Base-by-base conservation (phyloP, 768 basidiomycete genomes). In the Pleurotus salmoneostramineus region DNA sequence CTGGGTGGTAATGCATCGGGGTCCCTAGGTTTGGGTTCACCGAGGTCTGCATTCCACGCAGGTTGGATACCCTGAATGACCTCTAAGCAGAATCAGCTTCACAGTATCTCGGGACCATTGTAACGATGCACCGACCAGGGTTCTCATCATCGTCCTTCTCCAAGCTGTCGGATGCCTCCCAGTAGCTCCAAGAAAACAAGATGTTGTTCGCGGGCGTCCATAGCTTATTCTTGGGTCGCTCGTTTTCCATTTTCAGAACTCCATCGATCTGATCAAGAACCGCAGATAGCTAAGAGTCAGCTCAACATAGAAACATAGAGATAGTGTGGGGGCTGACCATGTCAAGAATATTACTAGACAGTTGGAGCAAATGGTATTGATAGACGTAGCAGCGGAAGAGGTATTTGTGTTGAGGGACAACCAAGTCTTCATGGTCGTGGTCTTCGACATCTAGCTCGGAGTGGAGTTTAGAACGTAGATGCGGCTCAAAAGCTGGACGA, bases 301-400 rank as follows among this genome's bases (percentile, higher is more conserved):
- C 40, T 12, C 40, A 52, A 50, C 7, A 47, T 37, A 3, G 8
- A 45, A 5, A 15, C 12, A 45, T 45, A 14, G 8, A 11, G 15
- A 45, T 11, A 4, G 44, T 11, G 12, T 11, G 6, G 32, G 6
- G 14, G 62, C 72, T 43, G 54, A 80, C 80, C 76, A 78, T 78
- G 48, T 76, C 74, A 8, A 75, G 57, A 0, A 78, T 58, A 45
- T 75, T 70, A 2, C 56, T 64, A 1, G 75, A 64, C 33, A 77
- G 70, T 51, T 75, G 76, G 21, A 77, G 71, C 33, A 80, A 65
- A 61, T 80, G 81, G 61, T 80, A 82, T 57, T 92, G 87, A 66
- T 88, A 91, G 32, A 88, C 80, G 62, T 86, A 91, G 50, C 85
- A 88, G 57, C 89, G 74, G 62, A 92, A 92, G 6, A 92, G 72